Evolutionary conservation across 805 yeast genomes (phyloP).

Genomic region (Sporopachydermia lactativora): DNA sequence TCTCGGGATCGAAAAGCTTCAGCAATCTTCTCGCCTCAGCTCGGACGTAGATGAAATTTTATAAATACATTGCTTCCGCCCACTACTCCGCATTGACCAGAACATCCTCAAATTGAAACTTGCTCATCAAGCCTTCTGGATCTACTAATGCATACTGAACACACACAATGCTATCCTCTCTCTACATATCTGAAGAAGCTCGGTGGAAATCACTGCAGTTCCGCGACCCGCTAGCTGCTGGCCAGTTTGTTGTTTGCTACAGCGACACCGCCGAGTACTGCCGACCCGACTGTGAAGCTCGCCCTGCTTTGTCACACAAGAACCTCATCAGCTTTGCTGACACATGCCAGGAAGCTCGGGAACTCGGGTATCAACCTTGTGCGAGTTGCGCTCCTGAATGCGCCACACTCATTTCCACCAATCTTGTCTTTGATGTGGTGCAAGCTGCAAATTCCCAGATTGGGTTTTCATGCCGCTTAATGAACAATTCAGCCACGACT

Average conservation of each 20-base stretch:
- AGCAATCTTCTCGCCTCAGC: no score
- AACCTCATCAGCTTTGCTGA: slow-evolving; percentile 29
- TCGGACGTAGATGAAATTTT: no score
- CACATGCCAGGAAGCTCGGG: slow-evolving; percentile 26
- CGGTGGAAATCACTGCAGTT: slow-evolving; percentile 8
- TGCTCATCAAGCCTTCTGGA: no score
- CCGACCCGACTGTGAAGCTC: slow-evolving; percentile 51
- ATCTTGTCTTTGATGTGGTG: slow-evolving; percentile 36
- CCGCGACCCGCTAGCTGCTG: slow-evolving; percentile 47
- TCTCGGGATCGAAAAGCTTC: no score
- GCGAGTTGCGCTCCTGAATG: slow-evolving; percentile 37
- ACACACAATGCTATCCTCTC: slow-evolving; percentile 1
- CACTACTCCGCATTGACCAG: no score
- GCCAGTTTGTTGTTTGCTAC: slow-evolving; percentile 39
- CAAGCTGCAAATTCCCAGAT: slow-evolving; percentile 46
- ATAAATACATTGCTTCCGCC: no score
- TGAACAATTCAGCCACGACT: slow-evolving; percentile 9
- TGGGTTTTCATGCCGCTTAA: slow-evolving; percentile 12
- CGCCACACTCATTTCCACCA: slow-evolving; percentile 30
- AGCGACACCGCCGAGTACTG: slow-evolving; percentile 32
- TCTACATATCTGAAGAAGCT: slow-evolving; percentile 1
- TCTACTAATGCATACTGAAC: no score
- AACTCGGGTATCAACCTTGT: slow-evolving; percentile 37
- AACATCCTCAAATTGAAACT: no score
- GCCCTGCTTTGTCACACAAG: slow-evolving; percentile 22